Percentiles rank a stretch among this genome's conserved stretches.
phyloP scores from a whole-genome alignment of 2,329 filamentous ascomycete genomes.

The Colletotrichum limetticola region DNA sequence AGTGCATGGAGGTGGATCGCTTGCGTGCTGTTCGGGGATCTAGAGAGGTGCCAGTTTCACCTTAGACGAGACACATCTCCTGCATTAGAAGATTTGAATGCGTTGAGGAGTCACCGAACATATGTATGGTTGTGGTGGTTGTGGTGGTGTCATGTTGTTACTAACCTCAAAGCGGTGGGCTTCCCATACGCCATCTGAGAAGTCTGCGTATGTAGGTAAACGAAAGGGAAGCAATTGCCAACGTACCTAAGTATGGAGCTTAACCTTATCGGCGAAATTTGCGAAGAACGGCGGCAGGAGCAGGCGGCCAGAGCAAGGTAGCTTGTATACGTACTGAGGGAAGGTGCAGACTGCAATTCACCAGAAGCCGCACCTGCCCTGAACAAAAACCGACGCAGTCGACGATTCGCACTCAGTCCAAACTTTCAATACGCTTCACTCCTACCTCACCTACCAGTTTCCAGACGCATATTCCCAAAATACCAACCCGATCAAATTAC shows the following conservation, averaged over 20 bases:
- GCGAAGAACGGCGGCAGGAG: not conserved
- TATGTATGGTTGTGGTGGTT: not conserved
- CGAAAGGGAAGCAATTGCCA: not conserved
- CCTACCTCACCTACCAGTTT: no score
- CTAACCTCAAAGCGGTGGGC: not conserved
- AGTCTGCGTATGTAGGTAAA: not conserved
- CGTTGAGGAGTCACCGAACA: no score
- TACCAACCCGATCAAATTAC: no score
- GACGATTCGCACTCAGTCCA: not conserved
- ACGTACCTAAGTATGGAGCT: not conserved
- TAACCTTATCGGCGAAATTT: not conserved
- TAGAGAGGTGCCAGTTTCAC: no score
- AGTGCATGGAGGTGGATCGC: not conserved
- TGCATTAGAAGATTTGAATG: not conserved
- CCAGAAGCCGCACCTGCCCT: not conserved
- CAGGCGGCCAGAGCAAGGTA: not conserved
- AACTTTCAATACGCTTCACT: not conserved
- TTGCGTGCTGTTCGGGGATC: not conserved
- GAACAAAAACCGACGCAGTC: not conserved
- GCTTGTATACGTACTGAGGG: not conserved
- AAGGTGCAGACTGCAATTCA: not conserved
- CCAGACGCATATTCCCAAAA: no score
- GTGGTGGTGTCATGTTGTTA: not conserved
- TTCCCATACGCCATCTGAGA: not conserved
- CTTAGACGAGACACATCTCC: not conserved